Base-by-base conservation (phyloP, 2,329 filamentous ascomycete genomes). In the Sporothrix sp. region DNA sequence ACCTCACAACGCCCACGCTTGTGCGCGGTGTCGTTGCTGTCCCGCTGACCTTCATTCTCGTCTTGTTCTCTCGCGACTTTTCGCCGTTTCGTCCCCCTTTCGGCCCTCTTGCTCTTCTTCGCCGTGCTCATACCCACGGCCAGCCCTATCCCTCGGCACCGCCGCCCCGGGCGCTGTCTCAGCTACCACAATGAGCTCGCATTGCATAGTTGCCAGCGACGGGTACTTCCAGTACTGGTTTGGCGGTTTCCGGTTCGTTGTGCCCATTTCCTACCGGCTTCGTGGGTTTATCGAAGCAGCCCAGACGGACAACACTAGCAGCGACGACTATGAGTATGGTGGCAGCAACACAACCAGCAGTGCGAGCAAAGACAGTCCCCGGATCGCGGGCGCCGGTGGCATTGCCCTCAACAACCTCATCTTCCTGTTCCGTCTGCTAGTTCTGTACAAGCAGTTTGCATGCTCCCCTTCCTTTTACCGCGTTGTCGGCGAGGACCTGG, bases 381-480 rank as follows among this genome's bases (percentile, higher is more conserved):
- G 33, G 7, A 30, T 30, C 28, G 28, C 9, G 3, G 28, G 13
- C 28, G 9, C 28, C 3, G 28, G 28, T 13, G 28, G 28, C n/a
- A 28, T 28, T 28, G 25, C 40, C 4, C 16, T 37, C 44, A 39
- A 33, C 36, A 48, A 48, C 18, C 46, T 48, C 13, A 48, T 30
- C 3, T 20, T 40, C 4, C 18, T 48, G 6, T 48, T 48, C 27
- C 36, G 37, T 18, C 27, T 48, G 8, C 7, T 33, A 8, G 20
- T 48, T 1, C 11, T 40, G 8, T 48, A 48, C 18, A 28, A 18
- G 4, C 33, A 32, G 16, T 16, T 13, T 11, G 20, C 18, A 2
- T 27, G 25, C 14, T 18, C 25, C 5, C 18, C 33, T 18, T 18
- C 10, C 1, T 48, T 48, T 18, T 40, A 40, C 46, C 4, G n/a